Conservation (phyloP, 2,329 filamentous ascomycete species). For the Cladosporium colombiae region DNA sequence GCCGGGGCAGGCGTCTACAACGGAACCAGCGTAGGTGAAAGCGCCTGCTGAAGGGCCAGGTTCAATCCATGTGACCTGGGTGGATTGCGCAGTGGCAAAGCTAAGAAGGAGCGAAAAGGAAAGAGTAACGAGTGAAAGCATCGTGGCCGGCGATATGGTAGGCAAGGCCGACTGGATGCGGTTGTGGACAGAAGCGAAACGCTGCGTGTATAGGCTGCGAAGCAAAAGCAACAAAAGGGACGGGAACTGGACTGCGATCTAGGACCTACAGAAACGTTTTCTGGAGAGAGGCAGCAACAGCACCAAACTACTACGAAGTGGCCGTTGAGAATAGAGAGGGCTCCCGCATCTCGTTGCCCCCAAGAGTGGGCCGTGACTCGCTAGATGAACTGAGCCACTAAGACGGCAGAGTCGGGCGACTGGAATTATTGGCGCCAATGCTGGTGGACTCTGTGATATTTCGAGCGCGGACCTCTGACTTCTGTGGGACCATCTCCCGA, state of each 20-base stretch:
- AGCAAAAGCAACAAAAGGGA: constrained; percentile 15
- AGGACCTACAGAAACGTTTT: constrained; percentile 19
- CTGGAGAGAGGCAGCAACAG: background rate
- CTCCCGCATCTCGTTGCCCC: background rate
- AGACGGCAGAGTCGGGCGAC: constrained; percentile 10
- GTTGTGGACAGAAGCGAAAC: constrained; percentile 9
- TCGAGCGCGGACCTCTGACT: constrained; percentile 15
- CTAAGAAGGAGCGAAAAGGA: constrained; percentile 12
- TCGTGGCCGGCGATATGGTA: constrained; percentile 12
- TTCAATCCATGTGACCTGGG: constrained; percentile 16
- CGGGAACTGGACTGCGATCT: constrained; percentile 12
- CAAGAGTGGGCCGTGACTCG: constrained; percentile 18
- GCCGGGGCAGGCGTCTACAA: constrained; percentile 18
- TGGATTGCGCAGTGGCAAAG: constrained; percentile 11
- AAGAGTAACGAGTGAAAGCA: constrained; percentile 20
- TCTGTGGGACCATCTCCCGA: constrained; percentile 14
- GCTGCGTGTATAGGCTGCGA: constrained; percentile 7
- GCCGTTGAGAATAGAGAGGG: constrained; percentile 17
- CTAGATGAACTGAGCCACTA: constrained; percentile 12
- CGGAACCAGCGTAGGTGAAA: constrained; percentile 14
- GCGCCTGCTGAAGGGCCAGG: constrained; percentile 12
- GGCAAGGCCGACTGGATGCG: constrained; percentile 9
- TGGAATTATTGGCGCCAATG: constrained; percentile 13
- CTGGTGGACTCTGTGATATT: background rate
- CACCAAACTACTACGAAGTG: background rate